These are phyloP conservation scores for Ogataea degrootiae DNA, from an alignment of 805 yeast genomes.

Conservation along the genomic window DNA sequence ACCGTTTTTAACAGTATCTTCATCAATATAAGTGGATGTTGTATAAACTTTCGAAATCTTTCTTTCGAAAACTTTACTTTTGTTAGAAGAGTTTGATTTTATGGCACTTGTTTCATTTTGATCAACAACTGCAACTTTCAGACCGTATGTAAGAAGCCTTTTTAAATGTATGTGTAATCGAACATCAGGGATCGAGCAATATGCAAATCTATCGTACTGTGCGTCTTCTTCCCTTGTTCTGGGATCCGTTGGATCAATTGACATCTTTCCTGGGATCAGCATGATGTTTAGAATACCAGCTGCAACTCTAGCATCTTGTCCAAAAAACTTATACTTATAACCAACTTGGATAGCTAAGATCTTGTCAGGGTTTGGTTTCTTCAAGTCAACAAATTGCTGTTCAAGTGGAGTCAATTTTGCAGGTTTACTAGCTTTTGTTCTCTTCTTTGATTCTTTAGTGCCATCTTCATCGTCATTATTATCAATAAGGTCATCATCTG, in stretches of 20 bases:
- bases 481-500: not conserved
- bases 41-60: slow-evolving; percentile 70
- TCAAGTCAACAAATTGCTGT: slow-evolving; percentile 66
- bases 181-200: slow-evolving; percentile 79
- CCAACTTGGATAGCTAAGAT: slow-evolving; percentile 84
- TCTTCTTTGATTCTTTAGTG: slow-evolving; percentile 6
- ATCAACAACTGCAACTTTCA: slow-evolving; percentile 81
- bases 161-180: slow-evolving; percentile 73
- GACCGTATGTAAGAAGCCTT: slow-evolving; percentile 63
- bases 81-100: slow-evolving; percentile 49
- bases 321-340: slow-evolving; percentile 83
- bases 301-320: slow-evolving; percentile 74
- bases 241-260: slow-evolving; percentile 42
- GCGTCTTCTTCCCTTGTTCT: slow-evolving; percentile 31
- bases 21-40: slow-evolving; percentile 74
- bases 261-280: slow-evolving; percentile 64
- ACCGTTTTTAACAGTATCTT: slow-evolving; percentile 22
- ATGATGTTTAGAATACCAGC: slow-evolving; percentile 63
- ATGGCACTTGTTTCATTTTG: slow-evolving; percentile 80
- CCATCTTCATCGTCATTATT: slow-evolving; percentile 2
- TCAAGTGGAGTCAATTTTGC: slow-evolving; percentile 69
- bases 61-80: slow-evolving; percentile 59
- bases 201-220: slow-evolving; percentile 60
- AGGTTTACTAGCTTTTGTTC: slow-evolving; percentile 5
- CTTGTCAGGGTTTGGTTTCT: slow-evolving; percentile 56